Base-by-base conservation (phyloP, 768 basidiomycete genomes). In the Coprinopsis cinerea region DNA sequence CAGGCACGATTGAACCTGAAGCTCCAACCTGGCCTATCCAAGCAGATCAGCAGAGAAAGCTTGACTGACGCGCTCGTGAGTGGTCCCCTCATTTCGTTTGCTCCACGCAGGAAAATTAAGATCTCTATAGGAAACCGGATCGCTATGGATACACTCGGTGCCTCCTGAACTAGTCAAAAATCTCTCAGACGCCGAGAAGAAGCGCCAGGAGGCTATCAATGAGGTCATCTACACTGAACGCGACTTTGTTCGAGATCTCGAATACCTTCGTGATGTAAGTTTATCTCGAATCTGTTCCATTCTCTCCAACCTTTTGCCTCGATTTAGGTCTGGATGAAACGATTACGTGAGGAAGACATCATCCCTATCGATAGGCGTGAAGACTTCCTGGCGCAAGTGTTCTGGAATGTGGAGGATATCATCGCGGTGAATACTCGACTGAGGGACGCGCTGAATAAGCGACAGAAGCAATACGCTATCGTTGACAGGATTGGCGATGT, bases 331-430 rank as follows among this genome's bases (percentile, higher is more conserved):
- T 99, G 96, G 96, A 80, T 96, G 47, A 88, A 86, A 52, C 88
- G 87, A 1, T 75, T 98, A 23, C 82, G 84, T 59, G 82, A 85
- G 43, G 64, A 66, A 22, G 78, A 90, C 52, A 78, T 92, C 63
- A 85, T 98, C 44, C 85, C 92, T 1, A 72, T 77, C 27, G 73
- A 78, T 0, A 78, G 89, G 42, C 80, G 90, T 17, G 82, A 83
- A 18, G 87, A 90, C 59, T 96, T 99, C 65, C 72, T 97, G 26
- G 77, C 83, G 23, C 94, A 96, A 61, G 93, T 98, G 39, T 98
- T 99, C 68, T 98, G 96, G 96, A 99, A 99, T 63, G 76, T 97
- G 18, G 81, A 85, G 56, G 93, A 96, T 55, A 93, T 99, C 57
- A 85, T 97, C 48, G 78, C 80, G 0, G 93, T 97, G 57, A 97